These are phyloP conservation scores for Santalum album DNA, from an alignment of 164 flowering plant species.

Conservation along the genomic window DNA sequence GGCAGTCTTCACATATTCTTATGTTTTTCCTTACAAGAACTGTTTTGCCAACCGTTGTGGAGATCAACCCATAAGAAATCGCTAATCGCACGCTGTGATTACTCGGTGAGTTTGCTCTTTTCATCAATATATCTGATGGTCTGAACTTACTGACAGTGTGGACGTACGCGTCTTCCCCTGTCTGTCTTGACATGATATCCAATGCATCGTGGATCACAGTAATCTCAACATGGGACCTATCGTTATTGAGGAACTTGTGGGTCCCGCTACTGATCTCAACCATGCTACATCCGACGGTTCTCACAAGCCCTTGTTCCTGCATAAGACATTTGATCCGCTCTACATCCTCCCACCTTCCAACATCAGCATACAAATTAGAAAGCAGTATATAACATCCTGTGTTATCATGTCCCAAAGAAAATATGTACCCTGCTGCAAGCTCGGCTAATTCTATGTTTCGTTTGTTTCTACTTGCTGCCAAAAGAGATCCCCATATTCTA, in stretches of 20 bases:
- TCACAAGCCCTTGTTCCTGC: conserved; percentile 34
- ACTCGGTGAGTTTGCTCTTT: conserved; percentile 24
- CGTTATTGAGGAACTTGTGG: conserved; percentile 35
- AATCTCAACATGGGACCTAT: conserved; percentile 27
- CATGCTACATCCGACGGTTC: conserved; percentile 26
- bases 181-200: conserved; percentile 26
- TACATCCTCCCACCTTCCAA: conserved; percentile 56
- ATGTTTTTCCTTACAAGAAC: conserved; percentile 48
- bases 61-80: conserved; percentile 46
- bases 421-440: conserved; percentile 31
- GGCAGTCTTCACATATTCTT: conserved; percentile 55
- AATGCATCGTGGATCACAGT: conserved; percentile 30
- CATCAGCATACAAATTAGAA: conserved; percentile 60
- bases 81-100: conserved; percentile 62
- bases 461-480: conserved; percentile 45
- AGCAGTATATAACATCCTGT: conserved; percentile 64
- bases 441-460: conserved; percentile 45
- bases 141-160: conserved; percentile 23
- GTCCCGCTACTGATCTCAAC: conserved; percentile 30
- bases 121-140: conserved; percentile 18
- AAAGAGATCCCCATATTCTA: conserved; percentile 69
- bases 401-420: conserved; percentile 42
- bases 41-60: conserved; percentile 33
- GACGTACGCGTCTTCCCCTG: conserved; percentile 21
- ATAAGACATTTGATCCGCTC: conserved; percentile 34